Percentiles rank a stretch among this genome's conserved stretches.
Conservation (phyloP, 2,329 filamentous ascomycete genomes). For the Arthroderma uncinatum region DNA sequence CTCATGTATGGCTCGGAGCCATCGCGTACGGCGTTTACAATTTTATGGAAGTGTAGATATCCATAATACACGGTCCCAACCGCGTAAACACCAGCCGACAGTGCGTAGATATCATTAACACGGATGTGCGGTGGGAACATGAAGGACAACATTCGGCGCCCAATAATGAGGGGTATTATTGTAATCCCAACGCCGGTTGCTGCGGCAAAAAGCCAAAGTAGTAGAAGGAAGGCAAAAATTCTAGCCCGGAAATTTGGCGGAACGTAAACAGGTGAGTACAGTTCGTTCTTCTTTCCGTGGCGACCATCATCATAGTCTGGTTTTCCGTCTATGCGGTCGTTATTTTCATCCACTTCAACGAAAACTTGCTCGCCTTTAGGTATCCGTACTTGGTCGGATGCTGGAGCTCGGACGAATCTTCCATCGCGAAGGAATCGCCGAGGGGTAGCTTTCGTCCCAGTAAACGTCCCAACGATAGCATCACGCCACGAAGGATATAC, state of each 20-base stretch:
- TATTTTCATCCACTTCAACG: constrained; percentile 58
- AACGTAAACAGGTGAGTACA: constrained; percentile 65
- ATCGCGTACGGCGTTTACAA: constrained; percentile 8
- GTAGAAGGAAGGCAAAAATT: constrained; percentile 73
- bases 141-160: constrained; percentile 62
- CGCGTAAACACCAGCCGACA: constrained; percentile 78
- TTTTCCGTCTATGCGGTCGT: constrained; percentile 53
- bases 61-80: constrained; percentile 59
- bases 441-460: background rate
- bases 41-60: constrained; percentile 18
- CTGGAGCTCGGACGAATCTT: constrained; percentile 79
- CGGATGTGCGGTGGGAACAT: constrained; percentile 60
- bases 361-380: constrained; percentile 76
- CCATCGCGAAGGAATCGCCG: constrained; percentile 57
- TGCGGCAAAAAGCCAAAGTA: constrained; percentile 89
- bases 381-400: constrained; percentile 88
- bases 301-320: constrained; percentile 44
- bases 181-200: constrained; percentile 75
- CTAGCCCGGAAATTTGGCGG: constrained; percentile 74
- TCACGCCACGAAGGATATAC: constrained; percentile 43
- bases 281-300: constrained; percentile 48
- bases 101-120: constrained; percentile 93
- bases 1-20: constrained; percentile 19
- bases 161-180: constrained; percentile 74
- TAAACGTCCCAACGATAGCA: constrained; percentile 31